Percentiles rank a stretch among this genome's conserved stretches.
Conservation (phyloP, 2,329 filamentous ascomycete species). For the Lachnellula occidentalis region DNA sequence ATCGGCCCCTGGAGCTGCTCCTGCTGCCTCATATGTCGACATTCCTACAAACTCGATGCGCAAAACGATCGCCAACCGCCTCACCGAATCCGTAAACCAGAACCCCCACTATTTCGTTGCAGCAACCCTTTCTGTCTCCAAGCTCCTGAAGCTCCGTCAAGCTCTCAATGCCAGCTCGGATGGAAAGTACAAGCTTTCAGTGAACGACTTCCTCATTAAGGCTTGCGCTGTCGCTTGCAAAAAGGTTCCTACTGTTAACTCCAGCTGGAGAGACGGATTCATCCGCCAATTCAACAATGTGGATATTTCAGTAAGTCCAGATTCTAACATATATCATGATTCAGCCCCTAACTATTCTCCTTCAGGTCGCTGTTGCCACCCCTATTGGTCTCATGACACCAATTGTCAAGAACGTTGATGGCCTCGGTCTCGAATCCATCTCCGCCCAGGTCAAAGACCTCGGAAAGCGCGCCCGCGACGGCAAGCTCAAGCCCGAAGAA, state of each 20-base stretch:
- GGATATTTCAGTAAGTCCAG: constrained; percentile 80
- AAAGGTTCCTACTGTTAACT: constrained; percentile 95
- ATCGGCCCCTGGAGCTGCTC: constrained; percentile 42
- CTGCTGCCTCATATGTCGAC: constrained; percentile 72
- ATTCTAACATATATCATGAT: neutral
- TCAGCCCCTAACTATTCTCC: neutral
- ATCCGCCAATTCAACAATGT: constrained; percentile 92
- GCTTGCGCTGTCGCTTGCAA: constrained; percentile 80
- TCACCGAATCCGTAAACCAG: constrained; percentile 81
- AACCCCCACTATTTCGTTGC: constrained; percentile 99
- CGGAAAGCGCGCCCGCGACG: constrained; percentile 89
- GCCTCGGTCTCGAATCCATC: constrained; percentile 81
- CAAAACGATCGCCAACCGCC: constrained; percentile 91
- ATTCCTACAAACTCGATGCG: constrained; percentile 86
- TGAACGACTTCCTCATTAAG: constrained; percentile 99
- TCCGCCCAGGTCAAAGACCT: constrained; percentile 90
- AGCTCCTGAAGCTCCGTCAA: constrained; percentile 92
- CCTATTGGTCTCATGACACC: constrained; percentile 93
- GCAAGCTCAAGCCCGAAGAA: constrained; percentile 98
- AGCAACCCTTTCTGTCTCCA: constrained; percentile 82
- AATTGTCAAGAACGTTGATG: constrained; percentile 86
- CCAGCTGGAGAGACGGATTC: constrained; percentile 82
- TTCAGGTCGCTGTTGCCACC: constrained; percentile 53
- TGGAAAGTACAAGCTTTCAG: constrained; percentile 98
- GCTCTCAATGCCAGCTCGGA: constrained; percentile 84